A percentile compares a stretch with the other conserved stretches of the same genome.
phyloP scores from a whole-genome alignment of 164 flowering plant species.

The Tetrastigma voinierianum region DNA sequence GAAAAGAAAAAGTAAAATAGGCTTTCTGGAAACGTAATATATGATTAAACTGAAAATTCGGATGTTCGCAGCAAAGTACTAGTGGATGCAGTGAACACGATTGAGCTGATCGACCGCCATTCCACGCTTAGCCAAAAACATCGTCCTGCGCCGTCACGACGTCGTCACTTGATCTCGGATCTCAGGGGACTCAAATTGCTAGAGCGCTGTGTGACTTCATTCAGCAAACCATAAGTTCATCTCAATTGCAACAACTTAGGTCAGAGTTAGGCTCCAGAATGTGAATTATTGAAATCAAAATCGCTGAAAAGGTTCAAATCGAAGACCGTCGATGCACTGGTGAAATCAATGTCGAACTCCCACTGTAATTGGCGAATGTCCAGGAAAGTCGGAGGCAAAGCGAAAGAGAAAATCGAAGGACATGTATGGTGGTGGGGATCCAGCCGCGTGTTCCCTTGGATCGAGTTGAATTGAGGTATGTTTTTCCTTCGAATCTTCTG shows the following conservation, averaged over 20 bases:
- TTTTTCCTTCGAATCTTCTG: too few relatives aligned
- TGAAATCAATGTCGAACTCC: background rate
- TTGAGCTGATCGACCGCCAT: slow-evolving; percentile 35
- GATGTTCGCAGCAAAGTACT: slow-evolving; percentile 18
- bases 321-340: background rate
- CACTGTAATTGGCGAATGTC: background rate
- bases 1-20: too few relatives aligned
- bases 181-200: slow-evolving; percentile 41
- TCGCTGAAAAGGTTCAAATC: background rate
- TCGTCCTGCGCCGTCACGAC: slow-evolving; percentile 19
- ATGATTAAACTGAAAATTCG: background rate
- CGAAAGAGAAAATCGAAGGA: background rate
- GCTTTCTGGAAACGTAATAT: background rate
- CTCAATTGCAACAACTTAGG: background rate
- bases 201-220: slow-evolving; percentile 48
- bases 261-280: background rate
- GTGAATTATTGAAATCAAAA: background rate
- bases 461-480: too few relatives aligned
- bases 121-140: slow-evolving; percentile 36
- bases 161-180: slow-evolving; percentile 26
- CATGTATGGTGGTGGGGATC: too few relatives aligned
- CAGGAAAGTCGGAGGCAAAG: background rate
- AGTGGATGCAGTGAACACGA: slow-evolving; percentile 22
- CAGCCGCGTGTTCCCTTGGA: too few relatives aligned
- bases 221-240: slow-evolving; percentile 19